Conservation (phyloP, 345 rosid genomes). For the Heritiera fomes region DNA sequence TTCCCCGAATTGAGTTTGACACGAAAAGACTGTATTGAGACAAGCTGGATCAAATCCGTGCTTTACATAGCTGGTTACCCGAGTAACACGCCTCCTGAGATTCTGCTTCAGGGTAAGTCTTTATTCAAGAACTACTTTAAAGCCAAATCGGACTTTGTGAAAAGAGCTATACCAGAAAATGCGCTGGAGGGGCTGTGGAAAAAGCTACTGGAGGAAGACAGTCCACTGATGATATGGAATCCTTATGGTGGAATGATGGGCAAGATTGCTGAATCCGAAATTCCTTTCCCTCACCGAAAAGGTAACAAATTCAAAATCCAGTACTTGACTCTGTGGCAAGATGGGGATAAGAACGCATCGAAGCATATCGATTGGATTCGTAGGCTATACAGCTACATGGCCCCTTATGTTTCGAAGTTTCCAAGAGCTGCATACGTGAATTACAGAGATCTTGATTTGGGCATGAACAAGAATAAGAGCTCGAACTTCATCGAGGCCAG, state of each 20-base stretch:
- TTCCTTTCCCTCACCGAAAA: slow-evolving; percentile 60
- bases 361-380: slow-evolving; percentile 43
- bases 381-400: slow-evolving; percentile 44
- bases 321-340: slow-evolving; percentile 43
- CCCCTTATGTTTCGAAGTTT: slow-evolving; percentile 50
- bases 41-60: too few species aligned
- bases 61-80: too few species aligned
- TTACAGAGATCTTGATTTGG: slow-evolving; percentile 67
- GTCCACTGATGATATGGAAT: slow-evolving; percentile 57
- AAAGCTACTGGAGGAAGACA: slow-evolving; percentile 47
- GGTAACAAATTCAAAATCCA: slow-evolving; percentile 54
- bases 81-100: too few species aligned
- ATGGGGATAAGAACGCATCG: slow-evolving; percentile 12
- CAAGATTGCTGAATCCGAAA: slow-evolving; percentile 43
- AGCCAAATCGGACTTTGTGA: too few species aligned
- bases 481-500: slow-evolving; percentile 38
- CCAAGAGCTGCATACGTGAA: slow-evolving; percentile 58
- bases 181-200: slow-evolving; percentile 52
- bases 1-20: too few species aligned
- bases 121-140: too few species aligned
- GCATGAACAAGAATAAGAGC: slow-evolving; percentile 32
- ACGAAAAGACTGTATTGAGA: too few species aligned
- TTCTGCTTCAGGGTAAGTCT: too few species aligned
- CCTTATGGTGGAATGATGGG: slow-evolving; percentile 81
- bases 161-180: slow-evolving; percentile 4